Percentiles rank a stretch among this genome's conserved stretches.
Evolutionary conservation across 208 protist genomes (phyloP).

Genomic region (Acanthamoeba divionensis): DNA sequence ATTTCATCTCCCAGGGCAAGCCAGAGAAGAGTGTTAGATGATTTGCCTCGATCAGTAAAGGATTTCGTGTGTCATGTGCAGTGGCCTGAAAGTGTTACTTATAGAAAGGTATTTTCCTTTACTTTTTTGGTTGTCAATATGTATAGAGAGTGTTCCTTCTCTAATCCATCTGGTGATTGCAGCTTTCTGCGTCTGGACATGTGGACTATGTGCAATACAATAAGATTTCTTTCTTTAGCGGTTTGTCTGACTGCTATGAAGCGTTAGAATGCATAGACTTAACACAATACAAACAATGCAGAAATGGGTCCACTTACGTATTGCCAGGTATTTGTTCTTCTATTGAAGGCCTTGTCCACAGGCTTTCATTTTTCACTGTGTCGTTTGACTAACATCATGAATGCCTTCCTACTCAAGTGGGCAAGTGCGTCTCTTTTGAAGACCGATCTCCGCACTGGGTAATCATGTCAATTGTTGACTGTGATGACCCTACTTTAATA

Average conservation of each 20-base stretch:
- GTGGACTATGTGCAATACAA: conserved; percentile 42
- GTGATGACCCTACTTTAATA: not conserved
- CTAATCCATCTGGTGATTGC: not conserved
- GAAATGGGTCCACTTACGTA: conserved; percentile 16
- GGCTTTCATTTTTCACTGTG: too few relatives aligned
- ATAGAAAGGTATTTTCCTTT: not conserved
- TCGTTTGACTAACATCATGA: too few relatives aligned
- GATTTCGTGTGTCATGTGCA: conserved; percentile 4
- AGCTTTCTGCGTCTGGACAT: conserved; percentile 20
- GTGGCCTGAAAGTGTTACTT: conserved; percentile 26
- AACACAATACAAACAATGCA: not conserved
- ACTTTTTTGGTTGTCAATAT: not conserved
- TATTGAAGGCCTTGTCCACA: not conserved
- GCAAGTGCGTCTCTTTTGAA: conserved; percentile 5
- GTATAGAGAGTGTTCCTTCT: not conserved
- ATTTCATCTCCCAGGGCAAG: too few relatives aligned
- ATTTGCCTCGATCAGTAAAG: not conserved
- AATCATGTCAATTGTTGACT: conserved; percentile 7
- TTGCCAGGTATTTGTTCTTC: not conserved
- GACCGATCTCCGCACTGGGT: not conserved
- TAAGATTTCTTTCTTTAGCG: conserved; percentile 13
- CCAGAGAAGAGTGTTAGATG: not conserved
- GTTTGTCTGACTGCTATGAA: conserved; percentile 25
- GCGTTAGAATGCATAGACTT: conserved; percentile 30
- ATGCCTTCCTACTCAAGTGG: too few relatives aligned